Evolutionary conservation across 1,284 basidiomycete species (phyloP).

Genomic region (Moesziomyces parantarcticus): DNA sequence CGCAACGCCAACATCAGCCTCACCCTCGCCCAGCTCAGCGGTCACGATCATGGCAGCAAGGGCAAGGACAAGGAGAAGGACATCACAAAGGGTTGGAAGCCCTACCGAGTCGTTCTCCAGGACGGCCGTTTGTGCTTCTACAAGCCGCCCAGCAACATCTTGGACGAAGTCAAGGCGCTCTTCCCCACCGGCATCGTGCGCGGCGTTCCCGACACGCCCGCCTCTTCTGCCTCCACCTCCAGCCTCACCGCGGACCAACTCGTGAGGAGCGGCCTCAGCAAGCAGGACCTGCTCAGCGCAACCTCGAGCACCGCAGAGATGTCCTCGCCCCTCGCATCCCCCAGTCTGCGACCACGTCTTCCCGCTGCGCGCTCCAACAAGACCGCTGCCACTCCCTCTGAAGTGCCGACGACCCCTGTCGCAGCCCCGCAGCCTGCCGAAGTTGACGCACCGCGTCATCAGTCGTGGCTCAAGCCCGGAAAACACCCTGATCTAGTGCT

Average conservation of each 20-base stretch:
- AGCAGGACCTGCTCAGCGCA: constrained; percentile 53
- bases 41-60: constrained; percentile 38
- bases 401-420: constrained; percentile 8
- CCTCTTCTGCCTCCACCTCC: constrained; percentile 11
- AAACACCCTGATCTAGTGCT: constrained; percentile 57
- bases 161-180: constrained; percentile 61
- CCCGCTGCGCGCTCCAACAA: constrained; percentile 27
- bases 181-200: constrained; percentile 49
- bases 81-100: constrained; percentile 65
- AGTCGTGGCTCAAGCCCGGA: constrained; percentile 41
- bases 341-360: constrained; percentile 19
- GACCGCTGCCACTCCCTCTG: not conserved
- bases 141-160: constrained; percentile 59
- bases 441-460: constrained; percentile 6
- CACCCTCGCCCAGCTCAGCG: constrained; percentile 50
- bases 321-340: constrained; percentile 30
- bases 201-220: constrained; percentile 15
- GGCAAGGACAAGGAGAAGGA: constrained; percentile 58
- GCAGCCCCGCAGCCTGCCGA: not conserved
- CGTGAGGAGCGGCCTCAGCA: constrained; percentile 50
- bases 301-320: constrained; percentile 47
- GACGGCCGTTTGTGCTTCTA: constrained; percentile 62
- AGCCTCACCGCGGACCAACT: constrained; percentile 47
- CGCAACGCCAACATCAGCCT: constrained; percentile 61
- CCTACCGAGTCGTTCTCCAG: constrained; percentile 61